phyloP scores from a whole-genome alignment of 257 asterid genomes.

The Schizonepeta tenuifolia region DNA sequence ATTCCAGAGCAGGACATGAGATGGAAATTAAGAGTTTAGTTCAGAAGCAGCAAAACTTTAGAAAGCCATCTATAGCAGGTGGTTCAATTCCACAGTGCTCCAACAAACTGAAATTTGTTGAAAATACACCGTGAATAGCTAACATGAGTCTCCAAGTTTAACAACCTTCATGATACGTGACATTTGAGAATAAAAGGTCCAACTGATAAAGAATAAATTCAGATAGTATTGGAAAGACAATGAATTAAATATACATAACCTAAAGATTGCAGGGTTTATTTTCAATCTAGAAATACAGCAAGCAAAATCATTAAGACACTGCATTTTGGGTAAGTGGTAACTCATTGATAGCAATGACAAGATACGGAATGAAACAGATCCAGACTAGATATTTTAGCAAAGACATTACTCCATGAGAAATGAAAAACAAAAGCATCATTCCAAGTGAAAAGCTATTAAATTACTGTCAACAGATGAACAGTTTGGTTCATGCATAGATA shows the following conservation, averaged over 20 bases:
- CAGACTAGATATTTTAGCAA: no score
- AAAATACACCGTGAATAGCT: not conserved
- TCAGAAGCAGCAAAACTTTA: conserved; percentile 16
- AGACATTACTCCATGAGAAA: no score
- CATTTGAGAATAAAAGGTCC: not conserved
- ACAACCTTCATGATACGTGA: not conserved
- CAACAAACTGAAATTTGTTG: not conserved
- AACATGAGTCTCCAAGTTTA: not conserved
- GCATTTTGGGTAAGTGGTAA: not conserved
- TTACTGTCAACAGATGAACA: conserved; percentile 1
- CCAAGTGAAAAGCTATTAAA: conserved; percentile 15
- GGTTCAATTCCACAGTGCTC: not conserved
- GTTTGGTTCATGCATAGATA: not conserved
- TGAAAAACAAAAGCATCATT: not conserved
- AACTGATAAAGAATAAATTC: no score
- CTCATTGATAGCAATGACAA: not conserved
- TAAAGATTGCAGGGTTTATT: conserved; percentile 1
- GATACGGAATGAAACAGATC: not conserved
- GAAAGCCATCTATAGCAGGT: not conserved
- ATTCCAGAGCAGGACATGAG: conserved; percentile 10
- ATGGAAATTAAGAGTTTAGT: conserved; percentile 10
- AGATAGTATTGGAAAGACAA: not conserved
- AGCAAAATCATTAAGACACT: not conserved
- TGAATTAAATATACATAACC: not conserved
- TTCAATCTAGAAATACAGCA: no score